phyloP scores from a whole-genome alignment of 2,329 filamentous ascomycete species.

The Penicillium glabrum region DNA sequence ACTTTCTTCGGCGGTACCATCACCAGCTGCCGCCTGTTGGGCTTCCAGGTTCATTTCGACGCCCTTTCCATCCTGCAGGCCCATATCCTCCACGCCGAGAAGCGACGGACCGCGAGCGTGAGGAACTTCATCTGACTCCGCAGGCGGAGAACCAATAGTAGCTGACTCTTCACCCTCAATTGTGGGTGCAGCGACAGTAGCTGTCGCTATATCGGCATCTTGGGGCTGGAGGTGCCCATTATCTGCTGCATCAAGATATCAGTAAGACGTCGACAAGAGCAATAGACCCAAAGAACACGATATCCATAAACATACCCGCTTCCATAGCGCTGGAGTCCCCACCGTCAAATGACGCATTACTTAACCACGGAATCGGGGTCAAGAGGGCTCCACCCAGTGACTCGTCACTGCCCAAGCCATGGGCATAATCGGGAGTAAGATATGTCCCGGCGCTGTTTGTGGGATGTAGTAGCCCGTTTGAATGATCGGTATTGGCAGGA shows the following conservation, averaged over 20 bases:
- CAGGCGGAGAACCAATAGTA: conserved; percentile 29
- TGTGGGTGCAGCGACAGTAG: not conserved
- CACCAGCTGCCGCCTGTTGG: conserved; percentile 5
- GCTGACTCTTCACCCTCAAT: conserved; percentile 21
- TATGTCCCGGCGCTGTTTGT: conserved; percentile 35
- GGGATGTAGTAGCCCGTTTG: conserved; percentile 56
- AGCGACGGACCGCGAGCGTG: conserved; percentile 82
- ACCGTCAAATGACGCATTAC: conserved; percentile 32
- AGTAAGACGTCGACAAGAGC: not conserved
- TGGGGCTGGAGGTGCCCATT: conserved; percentile 3
- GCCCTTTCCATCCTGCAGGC: conserved; percentile 63
- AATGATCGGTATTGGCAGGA: conserved; percentile 19
- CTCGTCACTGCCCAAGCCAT: conserved; percentile 74
- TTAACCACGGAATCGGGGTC: conserved; percentile 91
- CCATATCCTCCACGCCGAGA: conserved; percentile 83
- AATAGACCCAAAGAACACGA: not conserved
- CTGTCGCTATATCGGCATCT: conserved; percentile 2
- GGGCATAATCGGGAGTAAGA: conserved; percentile 32
- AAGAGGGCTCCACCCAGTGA: conserved; percentile 84
- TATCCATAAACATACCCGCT: conserved; percentile 18
- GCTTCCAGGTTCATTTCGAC: conserved; percentile 41
- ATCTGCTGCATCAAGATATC: conserved; percentile 3
- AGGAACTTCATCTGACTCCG: conserved; percentile 63
- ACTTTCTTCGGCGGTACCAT: conserved; percentile 8
- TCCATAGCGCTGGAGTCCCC: conserved; percentile 19